Evolutionary conservation across 148 eudicot species (phyloP).

Genomic region (Vaccinium macrocarpon): DNA sequence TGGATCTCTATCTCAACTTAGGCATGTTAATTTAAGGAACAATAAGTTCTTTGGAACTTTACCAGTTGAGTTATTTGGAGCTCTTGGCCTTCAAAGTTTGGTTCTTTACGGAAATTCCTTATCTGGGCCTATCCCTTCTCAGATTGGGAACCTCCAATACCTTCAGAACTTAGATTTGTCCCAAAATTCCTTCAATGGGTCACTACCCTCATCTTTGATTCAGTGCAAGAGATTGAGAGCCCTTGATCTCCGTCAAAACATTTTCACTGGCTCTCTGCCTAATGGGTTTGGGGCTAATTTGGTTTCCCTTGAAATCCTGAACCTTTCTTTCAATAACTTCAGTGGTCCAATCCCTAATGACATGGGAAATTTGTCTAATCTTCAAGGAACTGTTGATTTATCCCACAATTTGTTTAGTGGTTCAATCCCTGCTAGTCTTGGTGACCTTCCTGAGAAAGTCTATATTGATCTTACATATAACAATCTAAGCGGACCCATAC

Average conservation of each 20-base stretch:
- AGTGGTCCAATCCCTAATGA: constrained; percentile 72
- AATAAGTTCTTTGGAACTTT: constrained; percentile 64
- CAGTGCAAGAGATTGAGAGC: constrained; percentile 65
- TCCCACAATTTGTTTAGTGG: constrained; percentile 88
- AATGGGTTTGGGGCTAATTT: constrained; percentile 64
- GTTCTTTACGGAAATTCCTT: constrained; percentile 79
- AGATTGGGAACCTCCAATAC: constrained; percentile 60
- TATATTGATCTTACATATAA: constrained; percentile 87
- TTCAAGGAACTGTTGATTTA: constrained; percentile 89
- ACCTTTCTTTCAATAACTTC: constrained; percentile 67
- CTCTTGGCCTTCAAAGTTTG: constrained; percentile 77
- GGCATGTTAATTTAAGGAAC: constrained; percentile 84
- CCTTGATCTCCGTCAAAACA: constrained; percentile 65
- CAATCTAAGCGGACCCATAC: constrained; percentile 80
- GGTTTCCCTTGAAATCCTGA: constrained; percentile 62
- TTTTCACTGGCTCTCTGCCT: constrained; percentile 70
- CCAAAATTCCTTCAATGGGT: constrained; percentile 73
- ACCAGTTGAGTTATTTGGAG: constrained; percentile 58
- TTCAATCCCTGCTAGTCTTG: constrained; percentile 80
- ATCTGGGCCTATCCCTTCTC: constrained; percentile 73
- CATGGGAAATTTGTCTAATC: constrained; percentile 70
- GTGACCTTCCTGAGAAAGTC: constrained; percentile 93
- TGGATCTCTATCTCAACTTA: constrained; percentile 59
- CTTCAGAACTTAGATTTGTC: constrained; percentile 82
- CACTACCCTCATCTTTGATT: constrained; percentile 60